Evolutionary conservation across 192 early-diverging fungal species (phyloP).

Genomic region (Coemansia sp.): DNA sequence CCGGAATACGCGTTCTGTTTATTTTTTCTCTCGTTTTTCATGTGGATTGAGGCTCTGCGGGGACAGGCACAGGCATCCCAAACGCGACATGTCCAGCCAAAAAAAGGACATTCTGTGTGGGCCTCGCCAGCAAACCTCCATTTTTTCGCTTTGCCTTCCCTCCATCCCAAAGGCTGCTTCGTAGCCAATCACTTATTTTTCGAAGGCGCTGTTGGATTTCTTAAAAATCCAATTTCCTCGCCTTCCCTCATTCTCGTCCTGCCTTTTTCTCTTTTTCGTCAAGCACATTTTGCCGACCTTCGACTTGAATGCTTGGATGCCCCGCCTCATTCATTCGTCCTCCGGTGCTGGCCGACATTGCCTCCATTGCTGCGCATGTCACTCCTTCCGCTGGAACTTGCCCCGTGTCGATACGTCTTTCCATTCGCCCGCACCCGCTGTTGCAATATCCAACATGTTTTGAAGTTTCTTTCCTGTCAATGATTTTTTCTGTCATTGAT

Average conservation of each 20-base stretch:
- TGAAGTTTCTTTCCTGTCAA: background rate
- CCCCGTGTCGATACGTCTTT: background rate
- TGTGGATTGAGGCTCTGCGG: too few species aligned
- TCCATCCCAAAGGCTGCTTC: conserved; percentile 4
- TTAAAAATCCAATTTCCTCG: conserved; percentile 13
- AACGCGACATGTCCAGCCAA: too few species aligned
- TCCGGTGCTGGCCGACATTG: background rate
- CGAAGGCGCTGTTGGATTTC: conserved; percentile 13
- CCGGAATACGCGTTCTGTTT: too few species aligned
- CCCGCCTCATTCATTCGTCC: conserved; percentile 2
- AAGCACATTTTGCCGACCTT: background rate
- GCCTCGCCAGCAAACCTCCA: background rate
- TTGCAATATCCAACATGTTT: background rate
- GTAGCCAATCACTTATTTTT: conserved; percentile 20
- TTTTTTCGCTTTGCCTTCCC: background rate
- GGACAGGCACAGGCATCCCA: too few species aligned
- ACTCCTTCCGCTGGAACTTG: background rate
- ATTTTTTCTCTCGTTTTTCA: too few species aligned
- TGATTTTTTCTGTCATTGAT: background rate
- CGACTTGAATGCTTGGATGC: conserved; percentile 1
- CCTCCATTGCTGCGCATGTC: background rate
- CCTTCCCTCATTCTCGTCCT: conserved; percentile 2
- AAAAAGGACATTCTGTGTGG: too few species aligned
- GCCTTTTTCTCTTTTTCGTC: too few species aligned
- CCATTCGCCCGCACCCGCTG: background rate